Conservation (phyloP, 345 rosid genomes). For the Ceriops tagal region DNA sequence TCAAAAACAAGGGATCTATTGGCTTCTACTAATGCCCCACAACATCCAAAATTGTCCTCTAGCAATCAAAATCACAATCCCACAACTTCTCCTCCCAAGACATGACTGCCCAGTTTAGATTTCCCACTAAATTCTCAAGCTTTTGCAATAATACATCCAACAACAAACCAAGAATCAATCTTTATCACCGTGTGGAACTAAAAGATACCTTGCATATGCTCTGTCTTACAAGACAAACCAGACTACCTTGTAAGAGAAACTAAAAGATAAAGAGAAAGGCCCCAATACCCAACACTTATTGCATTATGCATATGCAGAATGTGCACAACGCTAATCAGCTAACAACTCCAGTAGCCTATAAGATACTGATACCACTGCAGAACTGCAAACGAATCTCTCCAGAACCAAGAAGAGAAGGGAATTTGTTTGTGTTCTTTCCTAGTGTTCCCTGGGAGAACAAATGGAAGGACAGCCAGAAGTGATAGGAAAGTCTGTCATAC, state of each 20-base stretch:
- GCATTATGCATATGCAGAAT: constrained; percentile 21
- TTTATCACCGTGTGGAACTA: not conserved
- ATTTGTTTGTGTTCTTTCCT: constrained; percentile 17
- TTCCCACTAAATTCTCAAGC: constrained; percentile 23
- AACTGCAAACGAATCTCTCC: constrained; percentile 33
- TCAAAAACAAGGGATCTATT: constrained; percentile 14
- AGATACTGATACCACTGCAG: constrained; percentile 16
- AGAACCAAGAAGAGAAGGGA: constrained; percentile 49
- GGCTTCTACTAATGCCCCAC: constrained; percentile 10
- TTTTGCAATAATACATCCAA: constrained; percentile 21
- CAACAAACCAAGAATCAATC: constrained; percentile 17
- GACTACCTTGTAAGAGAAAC: constrained; percentile 17
- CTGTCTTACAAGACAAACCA: constrained; percentile 18
- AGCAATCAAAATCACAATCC: constrained; percentile 31
- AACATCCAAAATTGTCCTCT: constrained; percentile 27
- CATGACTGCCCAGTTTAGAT: constrained; percentile 22
- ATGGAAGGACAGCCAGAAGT: constrained; percentile 37
- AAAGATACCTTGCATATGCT: constrained; percentile 12
- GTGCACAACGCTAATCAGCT: constrained; percentile 19
- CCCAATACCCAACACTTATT: constrained; percentile 22
- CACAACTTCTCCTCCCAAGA: constrained; percentile 15
- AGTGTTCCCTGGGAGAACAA: constrained; percentile 30
- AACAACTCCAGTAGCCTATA: constrained; percentile 16
- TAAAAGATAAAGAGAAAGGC: constrained; percentile 28
- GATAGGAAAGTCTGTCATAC: constrained; percentile 20